Evolutionary conservation across 495 filamentous ascomycete species (phyloP).

Genomic region (Lentithecium fluviatile): DNA sequence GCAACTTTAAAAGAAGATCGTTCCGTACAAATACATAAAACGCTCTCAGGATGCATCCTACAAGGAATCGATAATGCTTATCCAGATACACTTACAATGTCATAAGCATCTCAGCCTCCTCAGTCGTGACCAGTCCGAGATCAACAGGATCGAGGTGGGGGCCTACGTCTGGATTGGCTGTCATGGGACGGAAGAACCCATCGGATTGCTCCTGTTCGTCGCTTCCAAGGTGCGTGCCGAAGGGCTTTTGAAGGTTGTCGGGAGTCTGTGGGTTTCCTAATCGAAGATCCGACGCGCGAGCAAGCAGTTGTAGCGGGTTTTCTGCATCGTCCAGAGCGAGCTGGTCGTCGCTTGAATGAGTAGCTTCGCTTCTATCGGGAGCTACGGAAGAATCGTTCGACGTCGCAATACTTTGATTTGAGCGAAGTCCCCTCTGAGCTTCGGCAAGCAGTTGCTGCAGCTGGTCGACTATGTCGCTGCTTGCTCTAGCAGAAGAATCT

Average conservation of each 20-base stretch:
- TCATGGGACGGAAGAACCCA: slow-evolving; percentile 61
- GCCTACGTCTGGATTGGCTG: slow-evolving; percentile 60
- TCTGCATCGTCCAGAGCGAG: slow-evolving; percentile 69
- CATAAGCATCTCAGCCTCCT: slow-evolving; percentile 64
- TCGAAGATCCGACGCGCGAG: slow-evolving; percentile 67
- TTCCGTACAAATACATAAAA: too few species aligned
- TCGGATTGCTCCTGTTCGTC: slow-evolving; percentile 14
- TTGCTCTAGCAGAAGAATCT: slow-evolving; percentile 48
- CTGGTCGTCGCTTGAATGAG: slow-evolving; percentile 32
- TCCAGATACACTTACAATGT: slow-evolving; percentile 52
- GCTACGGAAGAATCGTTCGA: neutral
- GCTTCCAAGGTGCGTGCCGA: slow-evolving; percentile 2
- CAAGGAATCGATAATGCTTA: too few species aligned
- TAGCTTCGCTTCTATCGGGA: neutral
- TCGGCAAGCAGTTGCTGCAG: slow-evolving; percentile 36
- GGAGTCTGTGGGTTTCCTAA: slow-evolving; percentile 32
- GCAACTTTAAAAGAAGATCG: neutral
- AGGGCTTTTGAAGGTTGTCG: slow-evolving; percentile 2
- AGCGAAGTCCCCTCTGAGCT: neutral
- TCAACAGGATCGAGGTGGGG: slow-evolving; percentile 66
- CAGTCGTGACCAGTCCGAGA: slow-evolving; percentile 59
- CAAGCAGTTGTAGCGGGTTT: slow-evolving; percentile 69
- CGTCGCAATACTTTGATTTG: neutral
- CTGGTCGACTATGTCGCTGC: slow-evolving; percentile 38
- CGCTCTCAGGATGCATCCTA: too few species aligned